These are phyloP conservation scores for Aspergillus sclerotiicarbonarius DNA, from an alignment of 495 filamentous ascomycete species.

Conservation along the genomic window DNA sequence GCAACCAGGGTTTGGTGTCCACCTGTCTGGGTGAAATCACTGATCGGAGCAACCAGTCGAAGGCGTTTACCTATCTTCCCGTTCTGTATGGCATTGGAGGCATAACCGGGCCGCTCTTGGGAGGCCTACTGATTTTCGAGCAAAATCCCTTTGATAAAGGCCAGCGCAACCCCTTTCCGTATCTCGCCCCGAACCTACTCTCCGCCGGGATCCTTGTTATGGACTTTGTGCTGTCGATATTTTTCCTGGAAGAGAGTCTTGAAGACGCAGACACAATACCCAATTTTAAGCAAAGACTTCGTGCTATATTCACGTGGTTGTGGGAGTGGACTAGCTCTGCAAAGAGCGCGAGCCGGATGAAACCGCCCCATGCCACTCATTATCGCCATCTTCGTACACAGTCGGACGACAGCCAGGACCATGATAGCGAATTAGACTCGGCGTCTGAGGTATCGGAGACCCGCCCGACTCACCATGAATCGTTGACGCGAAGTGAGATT, in stretches of 20 bases:
- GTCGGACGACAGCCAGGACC: slow-evolving; percentile 28
- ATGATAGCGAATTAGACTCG: slow-evolving; percentile 45
- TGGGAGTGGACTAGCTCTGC: slow-evolving; percentile 69
- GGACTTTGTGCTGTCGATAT: slow-evolving; percentile 66
- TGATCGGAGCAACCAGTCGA: slow-evolving; percentile 87
- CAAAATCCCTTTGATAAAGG: slow-evolving; percentile 52
- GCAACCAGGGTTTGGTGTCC: slow-evolving; percentile 83
- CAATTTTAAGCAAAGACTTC: slow-evolving; percentile 55
- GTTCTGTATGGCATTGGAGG: slow-evolving; percentile 90
- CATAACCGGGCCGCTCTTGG: slow-evolving; percentile 86
- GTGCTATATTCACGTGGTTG: slow-evolving; percentile 63
- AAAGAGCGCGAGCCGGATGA: slow-evolving; percentile 57
- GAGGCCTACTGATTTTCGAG: slow-evolving; percentile 73
- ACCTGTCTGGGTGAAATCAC: slow-evolving; percentile 95
- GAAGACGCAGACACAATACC: slow-evolving; percentile 67
- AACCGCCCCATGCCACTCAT: slow-evolving; percentile 23
- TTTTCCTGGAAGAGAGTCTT: slow-evolving; percentile 88
- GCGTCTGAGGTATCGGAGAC: slow-evolving; percentile 43
- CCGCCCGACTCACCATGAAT: slow-evolving; percentile 28
- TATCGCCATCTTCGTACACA: slow-evolving; percentile 25
- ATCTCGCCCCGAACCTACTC: slow-evolving; percentile 78
- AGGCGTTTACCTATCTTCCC: slow-evolving; percentile 88
- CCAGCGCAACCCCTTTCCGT: slow-evolving; percentile 66
- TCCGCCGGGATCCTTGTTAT: slow-evolving; percentile 66
- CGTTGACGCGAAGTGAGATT: slow-evolving; percentile 49